phyloP scores from a whole-genome alignment of 2,329 filamentous ascomycete genomes.

The Phialophora verrucosa region DNA sequence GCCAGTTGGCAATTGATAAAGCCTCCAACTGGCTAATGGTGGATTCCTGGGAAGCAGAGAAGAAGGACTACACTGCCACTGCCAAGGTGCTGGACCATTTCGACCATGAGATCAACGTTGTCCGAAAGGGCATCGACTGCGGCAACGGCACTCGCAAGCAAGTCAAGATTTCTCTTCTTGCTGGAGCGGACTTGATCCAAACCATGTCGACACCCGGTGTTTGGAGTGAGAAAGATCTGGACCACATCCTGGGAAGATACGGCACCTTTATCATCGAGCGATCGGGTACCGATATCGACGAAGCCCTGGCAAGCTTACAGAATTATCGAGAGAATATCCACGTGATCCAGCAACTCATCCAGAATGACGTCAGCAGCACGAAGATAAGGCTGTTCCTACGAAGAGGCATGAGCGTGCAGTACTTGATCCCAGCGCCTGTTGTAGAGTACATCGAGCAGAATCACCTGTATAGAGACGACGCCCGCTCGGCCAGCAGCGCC shows the following conservation, averaged over 20 bases:
- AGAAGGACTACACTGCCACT: conserved; percentile 84
- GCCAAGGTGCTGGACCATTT: conserved; percentile 91
- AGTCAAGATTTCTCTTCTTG: conserved; percentile 79
- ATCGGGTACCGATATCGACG: conserved; percentile 84
- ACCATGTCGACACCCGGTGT: conserved; percentile 74
- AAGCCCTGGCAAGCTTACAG: conserved; percentile 80
- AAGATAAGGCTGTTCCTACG: conserved; percentile 82
- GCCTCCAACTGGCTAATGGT: conserved; percentile 83
- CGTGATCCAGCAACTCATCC: conserved; percentile 85
- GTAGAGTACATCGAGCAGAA: conserved; percentile 75
- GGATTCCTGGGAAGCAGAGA: conserved; percentile 85
- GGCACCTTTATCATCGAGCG: conserved; percentile 88
- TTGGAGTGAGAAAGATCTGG: conserved; percentile 83
- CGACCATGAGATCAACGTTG: conserved; percentile 83
- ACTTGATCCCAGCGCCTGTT: conserved; percentile 74
- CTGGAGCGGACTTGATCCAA: conserved; percentile 75
- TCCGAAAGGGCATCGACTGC: conserved; percentile 74
- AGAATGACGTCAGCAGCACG: conserved; percentile 81
- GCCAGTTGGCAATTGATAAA: conserved; percentile 75
- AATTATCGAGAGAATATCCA: conserved; percentile 85
- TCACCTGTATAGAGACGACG: conserved; percentile 65
- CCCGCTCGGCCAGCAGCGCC: conserved; percentile 35
- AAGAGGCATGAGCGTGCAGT: conserved; percentile 81
- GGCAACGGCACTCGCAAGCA: conserved; percentile 69
- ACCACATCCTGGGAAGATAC: conserved; percentile 84